phyloP scores from a whole-genome alignment of 176 grass and related monocot species.

The Eragrostis nindensis region DNA sequence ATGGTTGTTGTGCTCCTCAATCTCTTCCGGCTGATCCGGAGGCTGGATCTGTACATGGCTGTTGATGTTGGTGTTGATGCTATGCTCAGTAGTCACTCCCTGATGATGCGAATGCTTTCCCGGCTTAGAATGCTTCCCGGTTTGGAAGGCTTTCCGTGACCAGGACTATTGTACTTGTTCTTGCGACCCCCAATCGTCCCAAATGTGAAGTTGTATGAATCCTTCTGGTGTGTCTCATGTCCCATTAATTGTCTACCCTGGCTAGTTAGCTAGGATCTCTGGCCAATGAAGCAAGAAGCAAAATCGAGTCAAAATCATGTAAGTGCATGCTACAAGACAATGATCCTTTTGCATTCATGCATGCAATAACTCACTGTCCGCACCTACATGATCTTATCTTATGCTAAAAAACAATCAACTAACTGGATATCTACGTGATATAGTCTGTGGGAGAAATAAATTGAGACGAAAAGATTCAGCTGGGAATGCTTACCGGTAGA shows the following conservation, averaged over 20 bases:
- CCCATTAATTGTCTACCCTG: not conserved
- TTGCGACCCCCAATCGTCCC: not conserved
- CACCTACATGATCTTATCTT: too few relatives aligned
- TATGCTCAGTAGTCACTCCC: not conserved
- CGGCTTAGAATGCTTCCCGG: not conserved
- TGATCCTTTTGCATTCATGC: too few relatives aligned
- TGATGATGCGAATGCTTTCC: not conserved
- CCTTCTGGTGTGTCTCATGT: not conserved
- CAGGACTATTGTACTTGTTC: not conserved
- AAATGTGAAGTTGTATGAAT: not conserved
- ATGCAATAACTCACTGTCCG: too few relatives aligned
- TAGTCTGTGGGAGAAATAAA: not conserved
- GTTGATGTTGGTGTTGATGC: too few relatives aligned
- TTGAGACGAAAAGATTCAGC: not conserved
- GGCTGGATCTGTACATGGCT: not conserved
- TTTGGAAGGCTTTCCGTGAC: not conserved
- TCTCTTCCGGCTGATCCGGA: too few relatives aligned
- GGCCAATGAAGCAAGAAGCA: not conserved
- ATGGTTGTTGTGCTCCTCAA: not conserved
- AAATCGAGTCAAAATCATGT: not conserved
- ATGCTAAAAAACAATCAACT: too few relatives aligned
- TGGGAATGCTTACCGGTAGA: not conserved
- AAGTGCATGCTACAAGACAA: too few relatives aligned
- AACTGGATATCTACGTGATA: too few relatives aligned
- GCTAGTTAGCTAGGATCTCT: not conserved